phyloP scores from a whole-genome alignment of 768 basidiomycete genomes.

The Paxillus involutus region DNA sequence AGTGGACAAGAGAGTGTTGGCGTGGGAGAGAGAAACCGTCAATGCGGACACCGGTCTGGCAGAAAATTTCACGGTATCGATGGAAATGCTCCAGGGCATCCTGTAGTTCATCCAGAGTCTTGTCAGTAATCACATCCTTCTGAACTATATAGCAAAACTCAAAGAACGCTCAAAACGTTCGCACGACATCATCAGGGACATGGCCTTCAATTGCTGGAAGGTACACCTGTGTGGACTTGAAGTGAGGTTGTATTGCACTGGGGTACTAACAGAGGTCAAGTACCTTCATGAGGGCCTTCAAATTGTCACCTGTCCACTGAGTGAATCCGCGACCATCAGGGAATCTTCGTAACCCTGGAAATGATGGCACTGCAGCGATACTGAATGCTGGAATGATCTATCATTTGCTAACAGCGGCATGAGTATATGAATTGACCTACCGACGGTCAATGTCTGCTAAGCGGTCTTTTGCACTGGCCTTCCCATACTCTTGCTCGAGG shows the following conservation, averaged over 20 bases:
- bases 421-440: constrained; percentile 6
- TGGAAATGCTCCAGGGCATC: constrained; percentile 20
- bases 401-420: not conserved
- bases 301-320: not conserved
- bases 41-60: constrained; percentile 10
- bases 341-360: constrained; percentile 14
- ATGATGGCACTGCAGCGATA: constrained; percentile 18
- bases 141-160: constrained; percentile 35
- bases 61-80: constrained; percentile 15
- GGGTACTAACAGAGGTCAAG: no score
- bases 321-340: constrained; percentile 14
- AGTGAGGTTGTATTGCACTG: no score
- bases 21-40: constrained; percentile 24
- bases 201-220: constrained; percentile 23
- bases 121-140: constrained; percentile 15
- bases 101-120: constrained; percentile 16
- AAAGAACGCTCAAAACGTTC: constrained; percentile 15
- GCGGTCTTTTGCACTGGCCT: constrained; percentile 7
- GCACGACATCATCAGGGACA: constrained; percentile 16
- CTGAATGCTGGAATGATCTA: not conserved
- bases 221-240: constrained; percentile 1
- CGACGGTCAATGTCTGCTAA: constrained; percentile 31
- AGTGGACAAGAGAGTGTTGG: constrained; percentile 34
- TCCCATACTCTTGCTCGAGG: constrained; percentile 9
- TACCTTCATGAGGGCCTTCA: not conserved